Base-by-base conservation (phyloP, 805 yeast species). In the Zygotorulaspora danielsina region DNA sequence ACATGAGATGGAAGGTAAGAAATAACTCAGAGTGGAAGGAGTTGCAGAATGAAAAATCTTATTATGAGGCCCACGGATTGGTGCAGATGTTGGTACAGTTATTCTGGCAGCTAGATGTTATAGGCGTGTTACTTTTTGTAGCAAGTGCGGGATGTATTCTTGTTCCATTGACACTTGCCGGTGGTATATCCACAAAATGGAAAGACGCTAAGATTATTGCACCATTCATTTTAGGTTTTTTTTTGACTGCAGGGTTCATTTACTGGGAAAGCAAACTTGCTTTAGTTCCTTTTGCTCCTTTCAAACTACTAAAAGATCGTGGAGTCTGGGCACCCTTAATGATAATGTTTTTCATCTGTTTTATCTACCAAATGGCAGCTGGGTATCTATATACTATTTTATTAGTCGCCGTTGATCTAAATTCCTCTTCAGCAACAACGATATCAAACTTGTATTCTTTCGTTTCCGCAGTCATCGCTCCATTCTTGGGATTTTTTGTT, bases 131-230 rank as follows among this genome's bases (percentile, higher is more conserved):
- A 13, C 63, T 78, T 18, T 48, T 79, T 29, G 64, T 73, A 42
- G 72, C 73, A 11, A 69, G 74, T 2, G 69, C 81, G 24, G 84
- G 82, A 18, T 70, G 77, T 38, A 68, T 82, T 28, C 68, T 82
- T 46, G 73, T 76, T 32, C 89, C 89, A 7, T 71, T 82, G 46
- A 81, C 88, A 4, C 61, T 82, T 19, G 85, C 84, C 8, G 85
- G 84, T 41, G 84, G 84, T 36, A 50, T 63, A 20, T 36, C 56
- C 2, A 49, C 63, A 2, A 63, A 67, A 40, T 82, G 89, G 89
- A 51, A 64, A 40, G 63, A 65, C 39, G 84, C 74, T 3, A 62
- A 72, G 27, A 71, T 78, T 43, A 76, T 83, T 50, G 88, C 69
- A 2, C 86, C 86, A 3, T 64, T 81, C 35, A 81, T 79, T 11